Conservation (phyloP, 2,329 filamentous ascomycete species). For the Xylaria arbuscula region DNA sequence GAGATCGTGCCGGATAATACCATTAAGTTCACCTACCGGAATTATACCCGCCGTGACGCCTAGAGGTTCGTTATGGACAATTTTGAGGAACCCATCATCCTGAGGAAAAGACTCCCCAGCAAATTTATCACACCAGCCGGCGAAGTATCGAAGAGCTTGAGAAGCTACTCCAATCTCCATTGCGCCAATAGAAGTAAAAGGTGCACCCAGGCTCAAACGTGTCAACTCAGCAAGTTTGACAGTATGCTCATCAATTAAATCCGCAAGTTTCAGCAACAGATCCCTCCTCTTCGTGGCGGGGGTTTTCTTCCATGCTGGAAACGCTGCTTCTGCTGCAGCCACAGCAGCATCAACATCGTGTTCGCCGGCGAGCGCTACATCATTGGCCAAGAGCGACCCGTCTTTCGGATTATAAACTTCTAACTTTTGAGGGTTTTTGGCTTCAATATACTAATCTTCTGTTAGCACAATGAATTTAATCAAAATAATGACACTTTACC, state of each 20-base stretch:
- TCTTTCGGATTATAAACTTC: slow-evolving; percentile 62
- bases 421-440: slow-evolving; percentile 58
- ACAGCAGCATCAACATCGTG: slow-evolving; percentile 61
- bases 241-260: slow-evolving; percentile 31
- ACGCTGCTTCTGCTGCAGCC: slow-evolving; percentile 60
- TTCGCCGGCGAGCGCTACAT: slow-evolving; percentile 59
- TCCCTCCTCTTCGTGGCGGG: slow-evolving; percentile 58
- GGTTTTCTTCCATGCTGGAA: slow-evolving; percentile 50
- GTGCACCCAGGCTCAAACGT: slow-evolving; percentile 34
- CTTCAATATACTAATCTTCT: slow-evolving; percentile 52
- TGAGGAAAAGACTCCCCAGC: slow-evolving; percentile 36
- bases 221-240: slow-evolving; percentile 30
- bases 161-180: slow-evolving; percentile 12
- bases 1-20: neutral
- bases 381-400: slow-evolving; percentile 60
- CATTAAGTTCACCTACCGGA: slow-evolving; percentile 22
- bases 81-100: slow-evolving; percentile 39
- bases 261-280: slow-evolving; percentile 55
- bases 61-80: slow-evolving; percentile 36
- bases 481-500: slow-evolving; percentile 35
- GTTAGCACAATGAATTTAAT: slow-evolving; percentile 5
- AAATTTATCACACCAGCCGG: slow-evolving; percentile 40
- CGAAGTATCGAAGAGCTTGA: slow-evolving; percentile 34
- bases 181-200: slow-evolving; percentile 23
- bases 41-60: slow-evolving; percentile 36